These are phyloP conservation scores for Xylaria grammica DNA, from an alignment of 495 filamentous ascomycete species.

Conservation along the genomic window DNA sequence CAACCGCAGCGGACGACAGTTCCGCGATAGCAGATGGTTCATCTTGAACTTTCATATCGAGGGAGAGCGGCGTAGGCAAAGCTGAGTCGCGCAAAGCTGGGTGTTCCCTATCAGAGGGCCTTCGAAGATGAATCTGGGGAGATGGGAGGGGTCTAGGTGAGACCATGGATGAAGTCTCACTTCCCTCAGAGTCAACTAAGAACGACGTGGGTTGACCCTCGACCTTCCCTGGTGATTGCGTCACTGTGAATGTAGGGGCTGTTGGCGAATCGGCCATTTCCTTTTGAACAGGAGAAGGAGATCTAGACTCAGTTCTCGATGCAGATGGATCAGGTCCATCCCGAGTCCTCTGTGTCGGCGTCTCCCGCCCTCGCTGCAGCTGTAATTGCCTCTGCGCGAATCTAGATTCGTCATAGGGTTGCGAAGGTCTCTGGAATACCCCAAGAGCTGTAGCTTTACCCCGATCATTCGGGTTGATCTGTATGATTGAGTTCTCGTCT, in stretches of 20 bases:
- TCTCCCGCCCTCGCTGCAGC: conserved; percentile 71
- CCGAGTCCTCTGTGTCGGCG: conserved; percentile 43
- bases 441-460: conserved; percentile 88
- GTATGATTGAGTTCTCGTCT: conserved; percentile 61
- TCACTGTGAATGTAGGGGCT: conserved; percentile 17
- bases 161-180: conserved; percentile 30
- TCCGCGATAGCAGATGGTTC: conserved; percentile 35
- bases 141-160: conserved; percentile 28
- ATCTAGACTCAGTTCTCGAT: conserved; percentile 36
- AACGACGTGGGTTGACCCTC: conserved; percentile 47
- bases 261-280: conserved; percentile 27
- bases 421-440: conserved; percentile 78
- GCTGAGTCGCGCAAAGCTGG: conserved; percentile 50
- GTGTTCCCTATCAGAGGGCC: conserved; percentile 51
- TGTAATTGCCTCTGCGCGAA: conserved; percentile 82
- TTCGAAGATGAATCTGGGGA: conserved; percentile 38
- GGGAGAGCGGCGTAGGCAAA: conserved; percentile 42
- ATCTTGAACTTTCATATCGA: conserved; percentile 29
- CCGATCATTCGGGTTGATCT: conserved; percentile 75
- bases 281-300: conserved; percentile 37
- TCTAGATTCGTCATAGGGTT: conserved; percentile 80
- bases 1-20: conserved; percentile 26
- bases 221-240: conserved; percentile 38
- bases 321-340: conserved; percentile 40
- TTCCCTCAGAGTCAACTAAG: conserved; percentile 39